A percentile compares a stretch with the other conserved stretches of the same genome.
phyloP scores from a whole-genome alignment of 352 stramenopile species.

The Phytophthora idaei region DNA sequence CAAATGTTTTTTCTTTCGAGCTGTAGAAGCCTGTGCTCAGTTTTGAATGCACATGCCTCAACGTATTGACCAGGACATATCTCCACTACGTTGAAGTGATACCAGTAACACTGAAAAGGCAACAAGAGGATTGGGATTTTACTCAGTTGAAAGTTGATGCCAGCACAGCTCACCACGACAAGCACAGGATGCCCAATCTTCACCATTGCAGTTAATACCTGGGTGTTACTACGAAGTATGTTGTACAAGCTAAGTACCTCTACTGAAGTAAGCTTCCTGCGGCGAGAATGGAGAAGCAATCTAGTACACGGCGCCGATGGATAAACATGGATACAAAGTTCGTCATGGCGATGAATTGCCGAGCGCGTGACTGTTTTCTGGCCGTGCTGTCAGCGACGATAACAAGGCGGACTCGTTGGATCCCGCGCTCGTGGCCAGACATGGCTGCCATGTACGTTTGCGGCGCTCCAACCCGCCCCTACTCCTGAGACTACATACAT shows the following conservation, averaged over 20 bases:
- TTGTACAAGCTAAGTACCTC: no score
- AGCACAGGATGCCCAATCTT: background rate
- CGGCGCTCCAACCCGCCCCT: conserved; percentile 13
- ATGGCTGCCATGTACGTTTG: conserved; percentile 25
- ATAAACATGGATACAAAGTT: background rate
- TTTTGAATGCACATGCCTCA: background rate
- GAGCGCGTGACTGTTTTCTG: conserved; percentile 2
- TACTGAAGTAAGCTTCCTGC: no score
- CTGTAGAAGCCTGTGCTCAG: background rate
- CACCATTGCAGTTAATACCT: no score
- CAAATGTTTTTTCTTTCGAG: no score
- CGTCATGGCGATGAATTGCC: background rate
- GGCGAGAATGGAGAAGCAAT: background rate
- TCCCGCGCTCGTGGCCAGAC: conserved; percentile 8
- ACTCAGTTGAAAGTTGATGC: no score
- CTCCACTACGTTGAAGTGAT: background rate
- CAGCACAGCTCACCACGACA: conserved; percentile 8
- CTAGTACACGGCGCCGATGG: background rate
- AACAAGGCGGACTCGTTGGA: background rate
- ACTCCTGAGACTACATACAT: conserved; percentile 1
- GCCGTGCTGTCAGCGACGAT: background rate
- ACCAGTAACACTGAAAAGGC: no score
- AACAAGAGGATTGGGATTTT: no score
- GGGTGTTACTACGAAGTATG: no score
- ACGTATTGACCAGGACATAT: background rate